Percentiles rank a stretch among this genome's conserved stretches.
Conservation (phyloP, 2,329 filamentous ascomycete genomes). For the Microdochium trichocladiopsis region DNA sequence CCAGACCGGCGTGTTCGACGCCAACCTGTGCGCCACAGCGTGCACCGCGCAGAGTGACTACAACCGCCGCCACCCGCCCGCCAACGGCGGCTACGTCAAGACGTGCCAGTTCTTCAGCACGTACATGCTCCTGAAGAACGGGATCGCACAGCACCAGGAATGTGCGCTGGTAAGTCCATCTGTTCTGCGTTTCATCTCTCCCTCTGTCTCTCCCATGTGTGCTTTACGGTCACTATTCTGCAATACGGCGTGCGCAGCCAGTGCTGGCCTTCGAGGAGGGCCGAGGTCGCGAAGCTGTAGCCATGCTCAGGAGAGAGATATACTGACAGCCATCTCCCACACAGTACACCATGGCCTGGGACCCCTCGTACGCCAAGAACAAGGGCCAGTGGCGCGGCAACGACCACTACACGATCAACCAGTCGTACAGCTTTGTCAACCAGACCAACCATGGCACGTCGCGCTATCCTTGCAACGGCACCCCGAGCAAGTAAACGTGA, state of each 20-base stretch:
- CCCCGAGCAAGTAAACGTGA: no score
- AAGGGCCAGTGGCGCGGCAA: constrained; percentile 15
- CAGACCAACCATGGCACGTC: constrained; percentile 12
- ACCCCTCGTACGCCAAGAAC: constrained; percentile 9
- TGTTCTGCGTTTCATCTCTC: neutral
- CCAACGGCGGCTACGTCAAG: constrained; percentile 10
- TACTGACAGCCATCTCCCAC: neutral
- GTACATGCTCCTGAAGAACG: constrained; percentile 15
- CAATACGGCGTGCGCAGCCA: no score
- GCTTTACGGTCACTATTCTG: no score
- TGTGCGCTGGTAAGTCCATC: constrained; percentile 4
- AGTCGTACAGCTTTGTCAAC: constrained; percentile 12
- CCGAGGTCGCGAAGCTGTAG: no score
- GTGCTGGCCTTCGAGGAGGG: no score
- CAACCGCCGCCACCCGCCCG: constrained; percentile 13
- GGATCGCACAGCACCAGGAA: constrained; percentile 18
- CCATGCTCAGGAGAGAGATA: neutral
- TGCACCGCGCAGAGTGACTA: constrained; percentile 19
- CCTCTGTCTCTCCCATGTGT: neutral
- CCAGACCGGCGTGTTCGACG: constrained; percentile 15
- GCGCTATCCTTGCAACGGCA: neutral
- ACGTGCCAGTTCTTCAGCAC: constrained; percentile 18
- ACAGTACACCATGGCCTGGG: constrained; percentile 4
- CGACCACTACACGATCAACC: constrained; percentile 17
- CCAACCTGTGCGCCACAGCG: constrained; percentile 17